These are phyloP conservation scores for Citrus medica DNA, from an alignment of 345 rosid genomes.

Conservation along the genomic window DNA sequence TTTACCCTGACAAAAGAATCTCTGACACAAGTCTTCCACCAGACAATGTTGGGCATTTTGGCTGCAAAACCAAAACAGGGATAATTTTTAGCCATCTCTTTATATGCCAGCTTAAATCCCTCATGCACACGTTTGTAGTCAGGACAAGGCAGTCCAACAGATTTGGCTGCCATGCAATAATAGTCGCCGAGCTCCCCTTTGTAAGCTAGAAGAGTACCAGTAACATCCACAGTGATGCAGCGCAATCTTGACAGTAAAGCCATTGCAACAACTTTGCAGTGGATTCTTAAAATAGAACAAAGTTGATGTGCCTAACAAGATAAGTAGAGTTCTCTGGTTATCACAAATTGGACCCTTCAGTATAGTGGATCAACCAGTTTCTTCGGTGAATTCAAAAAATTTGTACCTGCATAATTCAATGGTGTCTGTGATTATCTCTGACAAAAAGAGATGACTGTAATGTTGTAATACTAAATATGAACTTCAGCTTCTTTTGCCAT, in stretches of 20 bases:
- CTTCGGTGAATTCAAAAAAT: not conserved
- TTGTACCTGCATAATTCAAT: conserved; percentile 3
- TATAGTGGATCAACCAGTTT: not conserved
- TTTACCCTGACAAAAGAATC: conserved; percentile 77
- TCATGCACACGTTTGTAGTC: conserved; percentile 86
- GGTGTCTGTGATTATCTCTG: not conserved
- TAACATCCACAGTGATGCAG: conserved; percentile 92
- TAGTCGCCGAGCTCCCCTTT: conserved; percentile 99
- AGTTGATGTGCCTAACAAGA: not conserved
- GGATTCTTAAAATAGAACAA: conserved; percentile 5
- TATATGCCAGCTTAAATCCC: conserved; percentile 88
- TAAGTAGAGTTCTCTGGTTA: not conserved
- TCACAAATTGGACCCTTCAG: not conserved
- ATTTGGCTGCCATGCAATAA: conserved; percentile 99
- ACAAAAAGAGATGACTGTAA: not conserved
- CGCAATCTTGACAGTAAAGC: conserved; percentile 64
- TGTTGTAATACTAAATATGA: not conserved
- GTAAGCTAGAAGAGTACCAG: conserved; percentile 95
- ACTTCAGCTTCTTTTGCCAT: not conserved
- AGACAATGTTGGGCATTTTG: conserved; percentile 79
- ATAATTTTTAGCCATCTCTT: conserved; percentile 80
- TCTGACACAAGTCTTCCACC: conserved; percentile 94
- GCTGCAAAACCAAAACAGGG: conserved; percentile 90
- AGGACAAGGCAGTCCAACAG: conserved; percentile 89
- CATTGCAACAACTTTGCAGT: conserved; percentile 33